phyloP scores from a whole-genome alignment of 345 rosid genomes.

The Hevea brasiliensis region DNA sequence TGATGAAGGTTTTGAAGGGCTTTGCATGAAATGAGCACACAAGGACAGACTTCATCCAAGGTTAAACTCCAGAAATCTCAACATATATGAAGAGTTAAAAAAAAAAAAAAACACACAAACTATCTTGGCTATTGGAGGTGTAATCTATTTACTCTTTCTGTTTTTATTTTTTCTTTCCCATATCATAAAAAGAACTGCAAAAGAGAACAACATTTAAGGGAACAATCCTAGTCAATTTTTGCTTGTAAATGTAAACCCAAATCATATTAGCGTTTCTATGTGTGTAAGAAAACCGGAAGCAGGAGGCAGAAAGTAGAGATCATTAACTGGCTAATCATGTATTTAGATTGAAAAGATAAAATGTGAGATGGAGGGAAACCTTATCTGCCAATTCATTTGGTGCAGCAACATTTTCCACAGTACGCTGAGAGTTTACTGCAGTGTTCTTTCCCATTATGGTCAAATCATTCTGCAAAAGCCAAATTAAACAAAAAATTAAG shows the following conservation, averaged over 20 bases:
- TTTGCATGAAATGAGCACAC: background rate
- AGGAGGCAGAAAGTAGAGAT: background rate
- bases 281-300: background rate
- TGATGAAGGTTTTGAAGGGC: background rate
- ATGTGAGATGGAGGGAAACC: constrained; percentile 26
- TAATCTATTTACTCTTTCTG: background rate
- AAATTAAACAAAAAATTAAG: background rate
- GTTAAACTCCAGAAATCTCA: background rate
- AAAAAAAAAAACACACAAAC: background rate
- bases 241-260: background rate
- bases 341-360: constrained; percentile 4
- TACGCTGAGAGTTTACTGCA: constrained; percentile 24
- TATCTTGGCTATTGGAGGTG: background rate
- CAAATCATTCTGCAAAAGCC: constrained; percentile 33
- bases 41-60: background rate
- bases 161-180: background rate
- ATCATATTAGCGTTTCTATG: background rate
- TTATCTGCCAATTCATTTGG: constrained; percentile 31
- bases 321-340: background rate
- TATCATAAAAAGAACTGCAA: background rate
- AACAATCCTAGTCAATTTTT: background rate
- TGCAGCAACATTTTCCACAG: constrained; percentile 25
- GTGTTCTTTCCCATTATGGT: constrained; percentile 26
- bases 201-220: background rate
- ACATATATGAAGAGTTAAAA: too few relatives aligned